Percentiles rank a stretch among this genome's conserved stretches.
Evolutionary conservation across 2,329 filamentous ascomycete genomes (phyloP).

Genomic region (Mycogone perniciosa): DNA sequence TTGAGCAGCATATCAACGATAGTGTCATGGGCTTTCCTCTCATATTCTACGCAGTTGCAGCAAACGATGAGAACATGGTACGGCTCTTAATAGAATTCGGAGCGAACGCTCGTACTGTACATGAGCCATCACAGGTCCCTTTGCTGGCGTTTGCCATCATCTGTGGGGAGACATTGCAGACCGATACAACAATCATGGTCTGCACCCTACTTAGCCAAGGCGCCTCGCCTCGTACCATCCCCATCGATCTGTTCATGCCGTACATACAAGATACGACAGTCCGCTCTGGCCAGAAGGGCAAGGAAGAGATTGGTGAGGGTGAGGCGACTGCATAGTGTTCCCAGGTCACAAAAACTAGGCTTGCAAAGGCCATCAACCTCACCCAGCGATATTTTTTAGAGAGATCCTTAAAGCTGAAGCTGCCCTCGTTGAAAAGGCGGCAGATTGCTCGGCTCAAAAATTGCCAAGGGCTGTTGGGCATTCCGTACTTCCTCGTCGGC

Average conservation of each 20-base stretch:
- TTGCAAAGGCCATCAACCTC: constrained; percentile 23
- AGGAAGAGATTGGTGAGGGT: neutral
- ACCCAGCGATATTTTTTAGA: constrained; percentile 28
- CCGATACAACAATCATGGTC: constrained; percentile 7
- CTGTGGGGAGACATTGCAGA: constrained; percentile 1
- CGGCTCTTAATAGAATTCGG: constrained; percentile 3
- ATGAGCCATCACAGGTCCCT: neutral
- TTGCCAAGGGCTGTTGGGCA: constrained; percentile 23
- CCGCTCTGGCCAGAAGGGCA: neutral
- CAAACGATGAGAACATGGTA: constrained; percentile 6
- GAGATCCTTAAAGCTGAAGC: constrained; percentile 18
- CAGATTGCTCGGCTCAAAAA: constrained; percentile 21
- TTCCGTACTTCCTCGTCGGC: constrained; percentile 31
- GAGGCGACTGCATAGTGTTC: constrained; percentile 19
- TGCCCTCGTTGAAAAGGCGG: constrained; percentile 18
- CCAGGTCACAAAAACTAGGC: constrained; percentile 13
- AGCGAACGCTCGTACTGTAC: neutral
- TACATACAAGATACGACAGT: neutral
- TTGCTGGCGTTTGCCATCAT: constrained; percentile 9
- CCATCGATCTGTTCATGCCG: neutral
- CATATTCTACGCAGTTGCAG: constrained; percentile 8
- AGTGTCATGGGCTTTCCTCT: neutral
- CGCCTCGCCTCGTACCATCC: neutral
- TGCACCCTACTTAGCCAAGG: constrained; percentile 8
- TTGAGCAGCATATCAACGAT: neutral